Conservation (phyloP, 2,329 filamentous ascomycete genomes). For the Basipetospora sp. region DNA sequence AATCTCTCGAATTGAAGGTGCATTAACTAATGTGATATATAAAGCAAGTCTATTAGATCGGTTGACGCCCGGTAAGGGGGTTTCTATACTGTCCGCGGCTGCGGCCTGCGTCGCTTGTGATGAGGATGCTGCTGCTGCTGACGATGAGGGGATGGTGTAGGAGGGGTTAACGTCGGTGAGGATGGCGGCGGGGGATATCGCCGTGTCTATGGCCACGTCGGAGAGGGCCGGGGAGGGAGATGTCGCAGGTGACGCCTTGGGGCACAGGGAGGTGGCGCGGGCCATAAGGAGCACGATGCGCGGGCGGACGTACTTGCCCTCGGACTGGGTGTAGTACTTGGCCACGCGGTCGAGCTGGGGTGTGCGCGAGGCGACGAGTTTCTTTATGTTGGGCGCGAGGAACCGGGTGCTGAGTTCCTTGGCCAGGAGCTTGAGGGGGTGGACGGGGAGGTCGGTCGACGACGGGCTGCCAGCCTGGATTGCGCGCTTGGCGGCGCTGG, state of each 20-base stretch:
- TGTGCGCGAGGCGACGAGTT: constrained; percentile 85
- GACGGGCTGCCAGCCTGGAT: neutral
- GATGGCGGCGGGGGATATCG: constrained; percentile 39
- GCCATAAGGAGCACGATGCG: constrained; percentile 94
- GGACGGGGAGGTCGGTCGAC: constrained; percentile 29
- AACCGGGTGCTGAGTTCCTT: constrained; percentile 77
- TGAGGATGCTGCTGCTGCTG: constrained; percentile 22
- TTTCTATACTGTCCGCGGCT: constrained; percentile 12
- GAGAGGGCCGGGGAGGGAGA: constrained; percentile 17
- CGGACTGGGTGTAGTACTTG: constrained; percentile 93
- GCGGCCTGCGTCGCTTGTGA: constrained; percentile 31
- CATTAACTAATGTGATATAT: too few species aligned
- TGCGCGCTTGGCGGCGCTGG: constrained; percentile 44
- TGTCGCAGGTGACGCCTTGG: constrained; percentile 33
- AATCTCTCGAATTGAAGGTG: too few species aligned
- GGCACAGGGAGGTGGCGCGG: constrained; percentile 68
- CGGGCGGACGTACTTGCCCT: constrained; percentile 92
- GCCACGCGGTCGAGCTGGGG: constrained; percentile 86
- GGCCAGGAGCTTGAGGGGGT: constrained; percentile 77
- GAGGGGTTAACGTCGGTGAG: constrained; percentile 70
- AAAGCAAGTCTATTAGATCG: too few species aligned
- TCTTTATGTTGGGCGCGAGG: constrained; percentile 80
- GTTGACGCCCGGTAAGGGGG: constrained; percentile 52
- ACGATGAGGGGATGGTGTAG: constrained; percentile 28
- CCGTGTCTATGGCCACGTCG: constrained; percentile 33